Evolutionary conservation across 1,284 basidiomycete genomes (phyloP).

Genomic region (Wolfiporia cocos): DNA sequence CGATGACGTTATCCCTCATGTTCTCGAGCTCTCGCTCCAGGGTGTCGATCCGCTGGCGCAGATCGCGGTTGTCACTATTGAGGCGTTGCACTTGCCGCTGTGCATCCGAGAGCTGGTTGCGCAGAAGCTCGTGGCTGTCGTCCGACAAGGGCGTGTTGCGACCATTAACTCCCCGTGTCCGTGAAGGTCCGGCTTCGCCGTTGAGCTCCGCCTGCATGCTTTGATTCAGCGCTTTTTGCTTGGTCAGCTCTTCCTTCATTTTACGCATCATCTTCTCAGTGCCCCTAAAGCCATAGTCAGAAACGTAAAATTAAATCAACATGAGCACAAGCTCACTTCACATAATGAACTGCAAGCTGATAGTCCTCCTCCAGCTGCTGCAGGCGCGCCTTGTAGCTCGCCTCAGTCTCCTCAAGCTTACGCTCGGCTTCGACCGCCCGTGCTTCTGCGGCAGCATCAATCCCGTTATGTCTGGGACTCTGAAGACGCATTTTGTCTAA

Average conservation of each 20-base stretch:
- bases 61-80: slow-evolving; percentile 67
- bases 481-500: slow-evolving; percentile 57
- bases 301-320: slow-evolving; percentile 14
- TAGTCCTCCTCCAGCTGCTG: slow-evolving; percentile 93
- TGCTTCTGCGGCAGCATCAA: slow-evolving; percentile 35
- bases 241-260: slow-evolving; percentile 92
- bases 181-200: slow-evolving; percentile 48
- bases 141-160: slow-evolving; percentile 74
- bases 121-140: slow-evolving; percentile 60
- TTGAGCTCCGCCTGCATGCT: slow-evolving; percentile 74
- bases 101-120: slow-evolving; percentile 61
- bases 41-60: slow-evolving; percentile 67
- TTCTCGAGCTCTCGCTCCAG: slow-evolving; percentile 71
- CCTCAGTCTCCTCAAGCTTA: slow-evolving; percentile 76
- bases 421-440: slow-evolving; percentile 65
- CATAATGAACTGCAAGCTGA: slow-evolving; percentile 87
- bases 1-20: slow-evolving; percentile 68
- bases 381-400: slow-evolving; percentile 67
- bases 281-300: slow-evolving; percentile 51
- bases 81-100: slow-evolving; percentile 70
- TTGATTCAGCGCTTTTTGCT: slow-evolving; percentile 79
- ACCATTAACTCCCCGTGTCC: slow-evolving; percentile 64
- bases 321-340: slow-evolving; percentile 62
- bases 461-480: slow-evolving; percentile 33
- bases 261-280: slow-evolving; percentile 98